These are phyloP conservation scores for Solanum dulcamara DNA, from an alignment of 257 asterid species.

Conservation along the genomic window DNA sequence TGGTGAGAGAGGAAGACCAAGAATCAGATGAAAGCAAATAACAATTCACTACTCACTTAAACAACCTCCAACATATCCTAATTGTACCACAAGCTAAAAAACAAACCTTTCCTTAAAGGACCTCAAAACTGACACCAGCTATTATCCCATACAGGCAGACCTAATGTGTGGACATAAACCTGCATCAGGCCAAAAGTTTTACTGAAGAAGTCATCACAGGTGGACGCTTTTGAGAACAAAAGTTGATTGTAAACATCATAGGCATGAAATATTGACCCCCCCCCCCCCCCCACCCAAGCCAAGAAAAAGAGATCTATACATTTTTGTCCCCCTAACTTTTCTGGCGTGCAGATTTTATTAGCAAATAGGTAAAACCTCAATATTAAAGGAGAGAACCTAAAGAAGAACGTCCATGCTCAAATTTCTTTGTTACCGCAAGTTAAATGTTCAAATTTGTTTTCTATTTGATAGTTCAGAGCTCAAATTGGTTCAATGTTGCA, in stretches of 20 bases:
- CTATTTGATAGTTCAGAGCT: not conserved
- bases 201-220: not conserved
- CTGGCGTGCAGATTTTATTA: not conserved
- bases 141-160: not conserved
- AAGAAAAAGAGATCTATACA: not conserved
- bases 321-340: not conserved
- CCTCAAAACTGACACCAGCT: not conserved
- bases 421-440: not conserved
- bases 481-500: not conserved
- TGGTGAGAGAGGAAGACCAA: not conserved
- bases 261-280: not conserved
- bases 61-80: not conserved
- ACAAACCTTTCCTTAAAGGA: not conserved
- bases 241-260: not conserved
- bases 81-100: not conserved
- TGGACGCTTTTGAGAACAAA: not conserved
- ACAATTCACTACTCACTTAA: not conserved
- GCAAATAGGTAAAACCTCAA: not conserved
- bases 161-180: not conserved
- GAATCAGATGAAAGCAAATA: not conserved
- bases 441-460: not conserved
- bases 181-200: not conserved
- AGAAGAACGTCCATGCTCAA: not conserved
- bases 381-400: not conserved
- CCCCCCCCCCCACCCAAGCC: not conserved